These are phyloP conservation scores for Umbelopsis ramanniana DNA, from an alignment of 192 early-diverging fungal species.

Conservation along the genomic window DNA sequence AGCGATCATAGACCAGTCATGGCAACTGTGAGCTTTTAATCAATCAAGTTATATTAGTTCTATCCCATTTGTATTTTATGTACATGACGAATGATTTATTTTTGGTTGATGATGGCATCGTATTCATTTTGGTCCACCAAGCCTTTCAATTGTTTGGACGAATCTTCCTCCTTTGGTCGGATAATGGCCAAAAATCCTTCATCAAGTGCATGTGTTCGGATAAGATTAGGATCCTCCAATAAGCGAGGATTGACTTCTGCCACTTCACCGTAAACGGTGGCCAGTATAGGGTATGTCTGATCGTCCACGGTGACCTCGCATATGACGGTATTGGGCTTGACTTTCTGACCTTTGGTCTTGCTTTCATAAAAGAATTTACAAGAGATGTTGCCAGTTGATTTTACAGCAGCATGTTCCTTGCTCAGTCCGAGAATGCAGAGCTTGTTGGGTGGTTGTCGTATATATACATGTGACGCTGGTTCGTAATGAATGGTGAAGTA, in stretches of 20 bases:
- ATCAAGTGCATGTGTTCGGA: constrained; percentile 11
- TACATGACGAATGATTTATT: neutral
- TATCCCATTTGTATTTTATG: neutral
- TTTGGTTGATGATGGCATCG: neutral
- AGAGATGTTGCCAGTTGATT: neutral
- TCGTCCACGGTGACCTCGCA: constrained; percentile 3
- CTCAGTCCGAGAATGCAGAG: constrained; percentile 15
- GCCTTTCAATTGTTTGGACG: neutral
- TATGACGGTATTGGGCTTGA: constrained; percentile 8
- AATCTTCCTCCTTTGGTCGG: neutral
- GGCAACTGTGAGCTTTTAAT: constrained; percentile 17
- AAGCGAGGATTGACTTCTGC: constrained; percentile 13
- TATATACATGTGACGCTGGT: neutral
- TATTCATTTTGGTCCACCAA: constrained; percentile 1
- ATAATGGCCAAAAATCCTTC: constrained; percentile 5
- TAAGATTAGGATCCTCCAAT: neutral
- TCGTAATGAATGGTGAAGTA: constrained; percentile 19
- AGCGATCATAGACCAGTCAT: constrained; percentile 50
- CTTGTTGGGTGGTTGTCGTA: constrained; percentile 13
- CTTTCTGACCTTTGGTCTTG: constrained; percentile 18
- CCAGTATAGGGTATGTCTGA: neutral
- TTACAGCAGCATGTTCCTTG: neutral
- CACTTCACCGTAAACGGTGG: constrained; percentile 2
- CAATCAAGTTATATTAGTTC: neutral
- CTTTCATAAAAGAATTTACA: constrained; percentile 14